phyloP scores from a whole-genome alignment of 2,329 filamentous ascomycete species.

The Geosmithia putterillii region DNA sequence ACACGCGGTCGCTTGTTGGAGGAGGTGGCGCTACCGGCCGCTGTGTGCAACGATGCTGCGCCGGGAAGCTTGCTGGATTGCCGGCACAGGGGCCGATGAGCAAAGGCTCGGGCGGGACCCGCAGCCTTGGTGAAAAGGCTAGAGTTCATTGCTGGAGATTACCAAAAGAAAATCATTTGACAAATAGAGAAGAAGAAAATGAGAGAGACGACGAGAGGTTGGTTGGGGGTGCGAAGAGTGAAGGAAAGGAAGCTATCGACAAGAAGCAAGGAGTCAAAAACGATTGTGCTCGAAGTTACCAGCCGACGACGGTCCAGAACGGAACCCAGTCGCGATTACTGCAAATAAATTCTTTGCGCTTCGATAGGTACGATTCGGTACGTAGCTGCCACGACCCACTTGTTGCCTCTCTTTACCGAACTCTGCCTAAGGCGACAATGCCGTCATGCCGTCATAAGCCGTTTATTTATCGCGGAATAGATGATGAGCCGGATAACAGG shows the following conservation, averaged over 20 bases:
- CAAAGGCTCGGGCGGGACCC: constrained; percentile 31
- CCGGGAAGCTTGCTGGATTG: constrained; percentile 25
- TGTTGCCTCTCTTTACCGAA: constrained; percentile 5
- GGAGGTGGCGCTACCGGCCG: constrained; percentile 12
- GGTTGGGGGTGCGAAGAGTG: neutral
- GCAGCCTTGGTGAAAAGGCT: constrained; percentile 32
- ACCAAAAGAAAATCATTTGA: constrained; percentile 10
- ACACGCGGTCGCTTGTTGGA: constrained; percentile 7
- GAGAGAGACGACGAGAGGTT: neutral
- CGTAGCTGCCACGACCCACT: constrained; percentile 4
- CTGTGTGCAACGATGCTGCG: constrained; percentile 16
- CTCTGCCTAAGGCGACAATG: constrained; percentile 12
- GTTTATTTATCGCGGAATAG: neutral
- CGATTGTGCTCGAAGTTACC: neutral
- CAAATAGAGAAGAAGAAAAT: neutral
- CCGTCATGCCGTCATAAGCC: constrained; percentile 8
- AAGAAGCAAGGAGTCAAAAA: neutral
- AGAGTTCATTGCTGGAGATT: constrained; percentile 28
- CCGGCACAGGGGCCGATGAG: constrained; percentile 26
- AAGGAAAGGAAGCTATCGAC: neutral
- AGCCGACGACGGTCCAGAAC: neutral
- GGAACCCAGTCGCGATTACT: constrained; percentile 1
- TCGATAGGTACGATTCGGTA: constrained; percentile 5
- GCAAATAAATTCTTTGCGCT: constrained; percentile 12
- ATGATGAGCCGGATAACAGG: neutral